These are phyloP conservation scores for Acanthamoeba comandoni DNA, from an alignment of 208 protist genomes.

Conservation along the genomic window DNA sequence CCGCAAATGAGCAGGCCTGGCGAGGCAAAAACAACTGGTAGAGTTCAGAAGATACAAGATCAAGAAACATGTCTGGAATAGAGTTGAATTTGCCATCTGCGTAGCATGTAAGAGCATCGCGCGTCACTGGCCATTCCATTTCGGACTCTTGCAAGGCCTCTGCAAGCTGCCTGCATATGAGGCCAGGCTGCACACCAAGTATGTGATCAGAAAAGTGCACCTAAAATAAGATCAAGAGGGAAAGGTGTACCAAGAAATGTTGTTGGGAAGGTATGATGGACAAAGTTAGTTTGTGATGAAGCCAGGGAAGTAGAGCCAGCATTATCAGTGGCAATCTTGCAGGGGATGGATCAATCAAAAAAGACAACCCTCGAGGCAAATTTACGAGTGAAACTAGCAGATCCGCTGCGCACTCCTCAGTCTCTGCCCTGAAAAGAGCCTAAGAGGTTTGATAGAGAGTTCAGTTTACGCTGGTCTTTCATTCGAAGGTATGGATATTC, in stretches of 20 bases:
- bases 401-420: background rate
- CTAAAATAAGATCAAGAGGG: background rate
- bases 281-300: slow-evolving; percentile 13
- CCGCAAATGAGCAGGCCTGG: background rate
- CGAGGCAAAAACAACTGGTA: slow-evolving; percentile 3
- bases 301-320: background rate
- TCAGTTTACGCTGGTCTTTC: too few relatives aligned
- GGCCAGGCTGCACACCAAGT: background rate
- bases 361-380: background rate
- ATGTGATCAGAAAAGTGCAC: background rate
- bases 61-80: slow-evolving; percentile 2
- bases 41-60: slow-evolving; percentile 17
- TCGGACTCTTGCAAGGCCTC: background rate
- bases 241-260: slow-evolving; percentile 20
- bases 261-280: background rate
- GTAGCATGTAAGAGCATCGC: background rate
- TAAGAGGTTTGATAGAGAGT: too few relatives aligned
- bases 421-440: background rate
- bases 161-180: background rate
- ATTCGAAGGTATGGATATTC: too few relatives aligned
- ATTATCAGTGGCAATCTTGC: background rate
- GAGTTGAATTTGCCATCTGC: slow-evolving; percentile 22
- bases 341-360: slow-evolving; percentile 2
- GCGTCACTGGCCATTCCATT: slow-evolving; percentile 3
- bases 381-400: background rate